A percentile compares a stretch with the other conserved stretches of the same genome.
These are phyloP conservation scores for Ogataea kodamae DNA, from an alignment of 805 yeast genomes.

Conservation along the genomic window DNA sequence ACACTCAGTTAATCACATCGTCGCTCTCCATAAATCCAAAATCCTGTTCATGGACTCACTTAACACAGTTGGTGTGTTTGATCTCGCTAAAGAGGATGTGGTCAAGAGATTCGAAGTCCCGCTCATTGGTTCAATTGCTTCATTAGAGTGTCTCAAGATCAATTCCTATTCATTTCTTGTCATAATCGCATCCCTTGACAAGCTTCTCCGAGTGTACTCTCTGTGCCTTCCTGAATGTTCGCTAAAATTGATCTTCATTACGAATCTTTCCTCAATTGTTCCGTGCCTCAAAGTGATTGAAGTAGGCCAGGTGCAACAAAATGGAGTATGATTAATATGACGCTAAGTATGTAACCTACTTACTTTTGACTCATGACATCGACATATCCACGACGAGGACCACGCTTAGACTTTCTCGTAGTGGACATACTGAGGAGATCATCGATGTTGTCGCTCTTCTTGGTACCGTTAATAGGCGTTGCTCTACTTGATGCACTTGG, in stretches of 20 bases:
- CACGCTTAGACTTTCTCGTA: slow-evolving; percentile 47
- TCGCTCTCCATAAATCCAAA: slow-evolving; percentile 10
- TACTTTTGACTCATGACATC: slow-evolving; percentile 50
- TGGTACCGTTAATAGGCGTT: slow-evolving; percentile 5
- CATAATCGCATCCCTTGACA: slow-evolving; percentile 24
- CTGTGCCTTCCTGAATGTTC: slow-evolving; percentile 11
- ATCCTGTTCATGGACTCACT: slow-evolving; percentile 27
- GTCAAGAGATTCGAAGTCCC: slow-evolving; percentile 21
- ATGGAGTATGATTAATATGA: slow-evolving; percentile 17
- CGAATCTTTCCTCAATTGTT: slow-evolving; percentile 18
- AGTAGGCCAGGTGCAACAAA: slow-evolving; percentile 3
- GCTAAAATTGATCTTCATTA: slow-evolving; percentile 11
- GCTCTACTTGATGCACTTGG: slow-evolving; percentile 2
- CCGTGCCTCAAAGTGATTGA: slow-evolving; percentile 20
- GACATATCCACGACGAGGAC: slow-evolving; percentile 57
- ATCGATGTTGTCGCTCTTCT: slow-evolving; percentile 28
- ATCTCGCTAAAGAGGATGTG: slow-evolving; percentile 18
- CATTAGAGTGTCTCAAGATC: slow-evolving; percentile 14
- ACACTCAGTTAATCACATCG: slow-evolving; percentile 21
- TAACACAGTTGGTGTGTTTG: slow-evolving; percentile 25
- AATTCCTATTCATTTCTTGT: slow-evolving; percentile 15
- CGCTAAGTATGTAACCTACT: slow-evolving; percentile 2
- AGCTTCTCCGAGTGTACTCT: slow-evolving; percentile 20
- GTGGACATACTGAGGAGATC: slow-evolving; percentile 32
- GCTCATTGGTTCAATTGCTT: slow-evolving; percentile 25